Evolutionary conservation across 1,284 basidiomycete genomes (phyloP), one percentile per base, ranked within the genome.

Genomic region (Irpex lacteus): DNA sequence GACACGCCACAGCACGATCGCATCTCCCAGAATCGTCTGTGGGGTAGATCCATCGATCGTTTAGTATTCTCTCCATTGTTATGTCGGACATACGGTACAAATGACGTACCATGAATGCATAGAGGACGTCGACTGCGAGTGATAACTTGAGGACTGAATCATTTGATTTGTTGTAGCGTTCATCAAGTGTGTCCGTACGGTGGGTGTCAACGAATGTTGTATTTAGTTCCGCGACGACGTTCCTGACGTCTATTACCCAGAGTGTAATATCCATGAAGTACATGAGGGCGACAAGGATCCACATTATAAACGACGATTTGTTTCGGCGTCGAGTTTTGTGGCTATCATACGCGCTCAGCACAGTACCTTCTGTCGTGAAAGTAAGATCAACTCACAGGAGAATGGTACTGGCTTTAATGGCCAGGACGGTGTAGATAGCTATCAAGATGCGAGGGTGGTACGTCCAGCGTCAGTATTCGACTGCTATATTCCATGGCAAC

Each of bases 231-330:
- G 47, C 50, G 49, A 68, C 47, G 40, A 63, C 32, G 34, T 66
- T 63, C 19, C 62, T 63, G 11, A 68, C 62, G 55, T 68, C 67
- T n/a, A 68, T 61, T 15, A 66, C 66, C 67, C 67, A 68, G 9
- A 68, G 60, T 5, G 61, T 26, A 8, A 64, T 47, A 8, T 63
- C 63, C 11, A 68, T 54, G 18, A 62, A 37, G 40, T 63, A 68
- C 65, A 68, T 68, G 15, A 58, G 56, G 36, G 65, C 38, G 19
- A 68, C 63, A 32, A 63, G 58, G 1, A 26, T 5, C 44, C 21
- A 63, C 26, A 62, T 66, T 9, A 19, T 54, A 32, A 59, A 2
- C 13, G 65, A 62, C 4, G 61, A 54, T 53, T 26, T 66, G 57
- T 40, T 62, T 37, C 34, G 8, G 11, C 54, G 54, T 36, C 60